A percentile compares a stretch with the other conserved stretches of the same genome.
phyloP scores from a whole-genome alignment of 805 yeast species.

The Saccharomycopsis fibuligera region DNA sequence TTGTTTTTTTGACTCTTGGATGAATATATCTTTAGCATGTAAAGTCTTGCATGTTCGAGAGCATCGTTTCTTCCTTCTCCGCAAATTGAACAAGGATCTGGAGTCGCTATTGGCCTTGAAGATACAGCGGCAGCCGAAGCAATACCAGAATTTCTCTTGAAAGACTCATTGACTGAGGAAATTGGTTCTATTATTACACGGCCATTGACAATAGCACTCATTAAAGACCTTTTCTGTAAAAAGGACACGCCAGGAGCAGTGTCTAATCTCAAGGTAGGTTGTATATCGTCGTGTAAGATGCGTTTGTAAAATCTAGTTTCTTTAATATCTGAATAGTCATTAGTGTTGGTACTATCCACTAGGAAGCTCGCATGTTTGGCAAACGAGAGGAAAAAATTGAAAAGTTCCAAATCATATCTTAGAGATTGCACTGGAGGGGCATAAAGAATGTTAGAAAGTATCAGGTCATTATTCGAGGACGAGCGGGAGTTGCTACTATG shows the following conservation, averaged over 20 bases:
- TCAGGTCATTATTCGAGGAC: not conserved
- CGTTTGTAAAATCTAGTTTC: slow-evolving; percentile 55
- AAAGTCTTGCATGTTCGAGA: slow-evolving; percentile 71
- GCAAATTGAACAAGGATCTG: slow-evolving; percentile 55
- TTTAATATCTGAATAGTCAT: slow-evolving; percentile 24
- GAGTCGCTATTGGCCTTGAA: slow-evolving; percentile 39
- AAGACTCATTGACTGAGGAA: slow-evolving; percentile 69
- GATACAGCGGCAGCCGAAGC: slow-evolving; percentile 20
- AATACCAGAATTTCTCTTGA: slow-evolving; percentile 23
- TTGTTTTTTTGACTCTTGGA: slow-evolving; percentile 28
- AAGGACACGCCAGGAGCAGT: slow-evolving; percentile 57
- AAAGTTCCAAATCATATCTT: slow-evolving; percentile 37
- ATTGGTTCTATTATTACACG: slow-evolving; percentile 81
- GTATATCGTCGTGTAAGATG: slow-evolving; percentile 71
- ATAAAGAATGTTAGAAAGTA: slow-evolving; percentile 24
- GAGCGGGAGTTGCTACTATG: not conserved
- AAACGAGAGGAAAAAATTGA: slow-evolving; percentile 32
- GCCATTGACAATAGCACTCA: slow-evolving; percentile 70
- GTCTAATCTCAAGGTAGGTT: slow-evolving; percentile 61
- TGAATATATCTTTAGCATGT: slow-evolving; percentile 50
- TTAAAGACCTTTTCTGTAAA: slow-evolving; percentile 54
- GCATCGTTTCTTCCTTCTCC: slow-evolving; percentile 69
- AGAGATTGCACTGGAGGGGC: slow-evolving; percentile 37
- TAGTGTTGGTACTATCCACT: not conserved
- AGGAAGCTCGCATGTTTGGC: slow-evolving; percentile 24